phyloP scores from a whole-genome alignment of 768 basidiomycete genomes.

The Pisolithus tinctorius region DNA sequence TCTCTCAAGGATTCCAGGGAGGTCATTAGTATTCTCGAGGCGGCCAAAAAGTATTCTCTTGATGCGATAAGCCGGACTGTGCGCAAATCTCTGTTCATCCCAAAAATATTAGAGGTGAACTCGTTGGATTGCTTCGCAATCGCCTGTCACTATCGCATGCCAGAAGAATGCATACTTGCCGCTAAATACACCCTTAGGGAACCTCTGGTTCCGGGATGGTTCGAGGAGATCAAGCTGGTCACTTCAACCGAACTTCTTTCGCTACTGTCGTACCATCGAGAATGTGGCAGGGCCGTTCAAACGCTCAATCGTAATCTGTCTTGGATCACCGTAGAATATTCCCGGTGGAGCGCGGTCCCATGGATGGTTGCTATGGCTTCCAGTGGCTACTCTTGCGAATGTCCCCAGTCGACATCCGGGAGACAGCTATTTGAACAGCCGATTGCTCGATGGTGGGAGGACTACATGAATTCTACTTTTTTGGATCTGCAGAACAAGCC shows the following conservation, averaged over 20 bases:
- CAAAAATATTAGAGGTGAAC: slow-evolving; percentile 11
- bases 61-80: slow-evolving; percentile 10
- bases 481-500: slow-evolving; percentile 12
- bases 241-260: slow-evolving; percentile 18
- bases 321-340: slow-evolving; percentile 12
- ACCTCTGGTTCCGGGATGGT: slow-evolving; percentile 16
- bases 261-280: slow-evolving; percentile 16
- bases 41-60: slow-evolving; percentile 11
- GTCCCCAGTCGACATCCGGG: not conserved
- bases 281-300: slow-evolving; percentile 9
- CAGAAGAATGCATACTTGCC: slow-evolving; percentile 19
- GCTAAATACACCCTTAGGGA: slow-evolving; percentile 19
- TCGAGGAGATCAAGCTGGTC: slow-evolving; percentile 22
- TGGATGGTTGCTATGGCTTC: not conserved
- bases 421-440: not conserved
- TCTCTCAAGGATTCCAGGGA: slow-evolving; percentile 6
- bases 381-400: not conserved
- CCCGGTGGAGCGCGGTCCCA: not conserved
- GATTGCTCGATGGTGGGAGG: slow-evolving; percentile 14
- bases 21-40: slow-evolving; percentile 4
- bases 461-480: slow-evolving; percentile 12
- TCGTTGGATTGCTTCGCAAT: slow-evolving; percentile 27
- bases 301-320: not conserved
- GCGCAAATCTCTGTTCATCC: slow-evolving; percentile 12
- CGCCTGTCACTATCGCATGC: slow-evolving; percentile 18